Evolutionary conservation across 225 moss, liverwort and hornwort species (phyloP).

Genomic region (Bryum argenteum): DNA sequence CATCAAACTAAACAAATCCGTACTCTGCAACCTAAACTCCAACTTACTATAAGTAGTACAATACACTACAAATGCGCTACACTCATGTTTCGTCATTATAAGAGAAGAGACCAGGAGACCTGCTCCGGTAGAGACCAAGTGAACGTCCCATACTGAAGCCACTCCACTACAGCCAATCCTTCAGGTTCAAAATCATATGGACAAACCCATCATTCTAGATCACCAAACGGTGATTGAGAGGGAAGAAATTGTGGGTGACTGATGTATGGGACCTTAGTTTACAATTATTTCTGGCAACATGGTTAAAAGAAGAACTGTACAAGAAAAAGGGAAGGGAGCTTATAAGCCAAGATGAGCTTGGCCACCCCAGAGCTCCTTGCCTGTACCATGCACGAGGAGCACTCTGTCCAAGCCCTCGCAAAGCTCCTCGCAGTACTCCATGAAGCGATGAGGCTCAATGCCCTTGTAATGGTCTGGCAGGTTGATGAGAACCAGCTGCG

Average conservation of each 20-base stretch:
- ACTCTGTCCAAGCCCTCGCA: conserved; percentile 72
- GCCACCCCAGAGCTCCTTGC: conserved; percentile 85
- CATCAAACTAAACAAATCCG: background rate
- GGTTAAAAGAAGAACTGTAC: conserved; percentile 32
- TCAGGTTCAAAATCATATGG: conserved; percentile 29
- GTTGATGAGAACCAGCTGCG: conserved; percentile 78
- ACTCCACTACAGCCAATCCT: conserved; percentile 1
- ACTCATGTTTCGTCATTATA: conserved; percentile 25
- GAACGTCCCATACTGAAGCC: background rate
- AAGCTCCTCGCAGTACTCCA: conserved; percentile 88
- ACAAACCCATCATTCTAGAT: conserved; percentile 27
- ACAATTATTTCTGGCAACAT: conserved; percentile 9
- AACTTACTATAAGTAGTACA: background rate
- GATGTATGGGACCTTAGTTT: conserved; percentile 12
- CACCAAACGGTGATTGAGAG: conserved; percentile 23
- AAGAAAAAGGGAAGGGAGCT: background rate
- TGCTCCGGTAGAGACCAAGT: conserved; percentile 11
- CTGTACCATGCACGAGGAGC: conserved; percentile 79
- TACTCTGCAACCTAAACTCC: background rate
- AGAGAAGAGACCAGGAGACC: conserved; percentile 10
- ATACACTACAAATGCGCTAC: conserved; percentile 1
- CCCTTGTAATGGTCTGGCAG: conserved; percentile 92
- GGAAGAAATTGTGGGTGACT: conserved; percentile 20
- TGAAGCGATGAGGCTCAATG: conserved; percentile 72
- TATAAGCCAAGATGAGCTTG: conserved; percentile 60